Conservation (phyloP, 2,329 filamentous ascomycete species). For the Fusarium gaditjirri region DNA sequence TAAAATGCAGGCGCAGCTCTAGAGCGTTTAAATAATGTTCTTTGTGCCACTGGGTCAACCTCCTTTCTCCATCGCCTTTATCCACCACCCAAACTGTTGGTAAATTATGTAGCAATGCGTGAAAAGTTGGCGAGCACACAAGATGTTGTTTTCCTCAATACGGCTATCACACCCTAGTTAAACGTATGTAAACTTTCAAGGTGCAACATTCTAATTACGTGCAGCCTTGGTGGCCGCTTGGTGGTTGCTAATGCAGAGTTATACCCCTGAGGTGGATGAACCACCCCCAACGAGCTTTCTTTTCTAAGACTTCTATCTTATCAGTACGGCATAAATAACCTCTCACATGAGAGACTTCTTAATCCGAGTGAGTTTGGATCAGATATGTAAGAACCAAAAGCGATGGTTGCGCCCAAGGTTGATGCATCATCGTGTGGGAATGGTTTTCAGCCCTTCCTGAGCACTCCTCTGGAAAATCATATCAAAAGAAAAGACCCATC, state of each 20-base stretch:
- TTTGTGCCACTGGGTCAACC: not conserved
- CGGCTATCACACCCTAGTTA: not conserved
- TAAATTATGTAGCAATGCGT: not conserved
- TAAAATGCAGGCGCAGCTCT: not conserved
- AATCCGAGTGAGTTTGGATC: not conserved
- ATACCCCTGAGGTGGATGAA: not conserved
- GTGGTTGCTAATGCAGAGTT: not conserved
- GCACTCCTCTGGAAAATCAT: not conserved
- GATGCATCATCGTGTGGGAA: not conserved
- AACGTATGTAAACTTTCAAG: not conserved
- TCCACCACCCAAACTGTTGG: not conserved
- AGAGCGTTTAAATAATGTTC: not conserved
- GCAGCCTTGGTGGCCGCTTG: not conserved
- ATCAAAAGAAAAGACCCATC: not conserved
- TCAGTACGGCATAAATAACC: not conserved
- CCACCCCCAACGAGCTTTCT: not conserved
- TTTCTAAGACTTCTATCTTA: not conserved
- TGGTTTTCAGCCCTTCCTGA: not conserved
- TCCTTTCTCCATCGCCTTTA: not conserved
- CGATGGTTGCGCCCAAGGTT: not conserved
- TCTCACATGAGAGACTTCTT: not conserved
- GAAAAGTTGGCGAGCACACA: not conserved
- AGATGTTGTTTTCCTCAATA: not conserved
- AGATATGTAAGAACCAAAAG: not conserved
- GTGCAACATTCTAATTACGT: not conserved